Evolutionary conservation across 2,329 filamentous ascomycete species (phyloP).

Genomic region (Pseudopithomyces maydicus): DNA sequence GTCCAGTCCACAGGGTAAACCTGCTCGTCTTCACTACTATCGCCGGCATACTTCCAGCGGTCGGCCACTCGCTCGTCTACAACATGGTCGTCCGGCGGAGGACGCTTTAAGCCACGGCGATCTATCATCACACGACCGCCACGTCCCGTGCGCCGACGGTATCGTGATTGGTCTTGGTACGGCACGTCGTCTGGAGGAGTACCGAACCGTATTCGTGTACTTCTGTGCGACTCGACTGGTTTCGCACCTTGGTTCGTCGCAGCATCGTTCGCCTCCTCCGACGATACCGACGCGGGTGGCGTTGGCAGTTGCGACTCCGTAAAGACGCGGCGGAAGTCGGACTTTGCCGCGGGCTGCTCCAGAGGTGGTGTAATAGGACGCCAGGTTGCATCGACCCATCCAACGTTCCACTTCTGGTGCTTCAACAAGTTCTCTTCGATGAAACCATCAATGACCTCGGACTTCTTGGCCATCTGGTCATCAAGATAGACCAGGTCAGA

Average conservation of each 20-base stretch:
- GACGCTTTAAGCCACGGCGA: constrained; percentile 70
- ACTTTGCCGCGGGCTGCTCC: constrained; percentile 52
- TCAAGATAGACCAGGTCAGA: constrained; percentile 78
- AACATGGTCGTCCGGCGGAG: constrained; percentile 27
- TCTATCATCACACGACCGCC: constrained; percentile 88
- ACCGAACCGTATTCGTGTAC: constrained; percentile 42
- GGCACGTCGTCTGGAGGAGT: constrained; percentile 46
- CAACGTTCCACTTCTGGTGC: constrained; percentile 89
- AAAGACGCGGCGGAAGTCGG: constrained; percentile 47
- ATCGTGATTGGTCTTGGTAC: constrained; percentile 62
- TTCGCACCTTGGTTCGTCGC: constrained; percentile 45
- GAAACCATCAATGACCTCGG: constrained; percentile 78
- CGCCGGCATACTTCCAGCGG: constrained; percentile 81
- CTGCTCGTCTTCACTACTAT: constrained; percentile 78
- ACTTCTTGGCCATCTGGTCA: constrained; percentile 79
- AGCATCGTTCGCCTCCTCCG: constrained; percentile 47
- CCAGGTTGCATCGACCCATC: constrained; percentile 85
- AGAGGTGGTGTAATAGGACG: constrained; percentile 80
- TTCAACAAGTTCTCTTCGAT: constrained; percentile 87
- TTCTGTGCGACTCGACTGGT: constrained; percentile 29
- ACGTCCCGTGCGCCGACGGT: constrained; percentile 82
- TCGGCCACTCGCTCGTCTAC: constrained; percentile 43
- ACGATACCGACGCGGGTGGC: constrained; percentile 53
- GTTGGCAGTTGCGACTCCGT: constrained; percentile 50
- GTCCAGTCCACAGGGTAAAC: constrained; percentile 77